Percentiles rank a stretch among this genome's conserved stretches.
Evolutionary conservation across 2,329 filamentous ascomycete species (phyloP).

Genomic region (Hymenoscyphus fructigenus): DNA sequence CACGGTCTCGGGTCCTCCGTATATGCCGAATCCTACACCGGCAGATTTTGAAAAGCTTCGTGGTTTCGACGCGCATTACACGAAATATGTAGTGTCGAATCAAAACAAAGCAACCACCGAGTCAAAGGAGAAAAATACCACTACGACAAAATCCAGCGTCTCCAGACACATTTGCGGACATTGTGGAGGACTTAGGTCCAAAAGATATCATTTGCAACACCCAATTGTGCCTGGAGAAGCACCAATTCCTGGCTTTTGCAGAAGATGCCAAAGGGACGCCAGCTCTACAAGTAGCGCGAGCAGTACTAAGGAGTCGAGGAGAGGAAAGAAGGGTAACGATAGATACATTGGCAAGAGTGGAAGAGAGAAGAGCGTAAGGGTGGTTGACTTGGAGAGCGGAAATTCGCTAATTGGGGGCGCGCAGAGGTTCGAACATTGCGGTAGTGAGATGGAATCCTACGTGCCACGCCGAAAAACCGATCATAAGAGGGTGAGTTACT

Average conservation of each 20-base stretch:
- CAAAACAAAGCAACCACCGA: background rate
- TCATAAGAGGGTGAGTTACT: slow-evolving; percentile 13
- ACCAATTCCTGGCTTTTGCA: slow-evolving; percentile 39
- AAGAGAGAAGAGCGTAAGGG: slow-evolving; percentile 14
- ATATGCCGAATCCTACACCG: slow-evolving; percentile 17
- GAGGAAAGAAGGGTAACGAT: slow-evolving; percentile 13
- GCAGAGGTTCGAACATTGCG: slow-evolving; percentile 3
- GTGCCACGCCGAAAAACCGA: slow-evolving; percentile 7
- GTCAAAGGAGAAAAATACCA: slow-evolving; percentile 35
- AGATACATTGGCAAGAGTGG: slow-evolving; percentile 4
- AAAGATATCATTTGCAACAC: slow-evolving; percentile 40
- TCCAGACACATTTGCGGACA: slow-evolving; percentile 45
- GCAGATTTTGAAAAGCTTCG: slow-evolving; percentile 25
- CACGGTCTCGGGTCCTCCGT: slow-evolving; percentile 8
- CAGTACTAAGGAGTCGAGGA: slow-evolving; percentile 11
- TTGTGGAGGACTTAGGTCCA: slow-evolving; percentile 44
- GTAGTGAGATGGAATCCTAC: slow-evolving; percentile 10
- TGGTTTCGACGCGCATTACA: slow-evolving; percentile 26
- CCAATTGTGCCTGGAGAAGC: slow-evolving; percentile 35
- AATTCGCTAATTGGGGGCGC: background rate
- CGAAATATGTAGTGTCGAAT: slow-evolving; percentile 3
- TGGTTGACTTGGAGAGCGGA: background rate
- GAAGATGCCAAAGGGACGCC: slow-evolving; percentile 39
- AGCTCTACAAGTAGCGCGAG: slow-evolving; percentile 19
- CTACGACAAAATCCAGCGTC: slow-evolving; percentile 13